These are phyloP conservation scores for Boechera stricta DNA, from an alignment of 345 rosid genomes.

Conservation along the genomic window DNA sequence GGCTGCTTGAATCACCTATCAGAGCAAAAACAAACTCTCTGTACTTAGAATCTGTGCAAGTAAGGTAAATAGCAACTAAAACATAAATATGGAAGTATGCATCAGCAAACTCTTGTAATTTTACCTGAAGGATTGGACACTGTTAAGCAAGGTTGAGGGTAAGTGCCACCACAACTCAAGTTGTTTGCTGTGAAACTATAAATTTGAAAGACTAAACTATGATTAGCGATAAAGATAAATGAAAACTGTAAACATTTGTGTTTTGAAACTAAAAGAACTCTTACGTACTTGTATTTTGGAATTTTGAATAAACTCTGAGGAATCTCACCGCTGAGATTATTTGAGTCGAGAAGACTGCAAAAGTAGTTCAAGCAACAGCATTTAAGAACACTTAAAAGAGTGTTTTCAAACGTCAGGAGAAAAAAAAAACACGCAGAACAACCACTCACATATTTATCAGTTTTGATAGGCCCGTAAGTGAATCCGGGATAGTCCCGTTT, in stretches of 20 bases:
- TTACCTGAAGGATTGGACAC: constrained; percentile 64
- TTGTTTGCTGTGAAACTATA: constrained; percentile 82
- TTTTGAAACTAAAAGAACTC: not conserved
- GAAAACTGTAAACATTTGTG: not conserved
- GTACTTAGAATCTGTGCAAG: constrained; percentile 14
- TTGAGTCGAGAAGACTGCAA: constrained; percentile 84
- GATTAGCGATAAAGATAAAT: constrained; percentile 6
- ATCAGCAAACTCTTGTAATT: constrained; percentile 6
- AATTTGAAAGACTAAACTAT: constrained; percentile 36
- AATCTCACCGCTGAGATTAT: constrained; percentile 76
- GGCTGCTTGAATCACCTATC: constrained; percentile 66
- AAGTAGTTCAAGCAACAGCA: constrained; percentile 13
- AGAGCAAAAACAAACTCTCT: constrained; percentile 9
- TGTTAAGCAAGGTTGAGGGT: constrained; percentile 57
- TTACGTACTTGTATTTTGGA: constrained; percentile 78
- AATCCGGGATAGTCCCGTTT: constrained; percentile 68
- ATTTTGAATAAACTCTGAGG: constrained; percentile 66
- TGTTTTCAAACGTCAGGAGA: not conserved
- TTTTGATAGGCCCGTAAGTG: constrained; percentile 62
- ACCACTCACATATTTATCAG: constrained; percentile 78
- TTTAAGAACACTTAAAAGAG: not conserved
- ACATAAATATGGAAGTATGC: constrained; percentile 10
- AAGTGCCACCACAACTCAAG: constrained; percentile 65
- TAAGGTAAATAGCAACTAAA: not conserved
- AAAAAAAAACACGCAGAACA: not conserved